phyloP scores from a whole-genome alignment of 768 basidiomycete genomes.

The Kwoniella sp. region DNA sequence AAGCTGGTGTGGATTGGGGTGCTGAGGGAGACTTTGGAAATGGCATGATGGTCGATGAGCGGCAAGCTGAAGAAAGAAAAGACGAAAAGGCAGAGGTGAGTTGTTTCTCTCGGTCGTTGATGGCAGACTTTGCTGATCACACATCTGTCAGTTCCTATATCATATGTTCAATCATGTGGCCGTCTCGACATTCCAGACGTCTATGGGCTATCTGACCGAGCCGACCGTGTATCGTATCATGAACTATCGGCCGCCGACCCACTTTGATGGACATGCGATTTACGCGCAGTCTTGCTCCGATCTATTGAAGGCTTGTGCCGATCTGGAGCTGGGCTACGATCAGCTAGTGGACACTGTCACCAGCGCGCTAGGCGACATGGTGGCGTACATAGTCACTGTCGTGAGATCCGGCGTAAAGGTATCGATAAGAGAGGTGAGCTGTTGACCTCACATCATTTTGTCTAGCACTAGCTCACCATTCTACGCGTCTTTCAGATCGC shows the following conservation, averaged over 20 bases:
- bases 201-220: conserved; percentile 8
- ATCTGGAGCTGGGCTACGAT: conserved; percentile 15
- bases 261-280: conserved; percentile 2
- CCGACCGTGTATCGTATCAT: conserved; percentile 40
- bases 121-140: not conserved
- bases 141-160: conserved; percentile 31
- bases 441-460: not conserved
- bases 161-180: conserved; percentile 40
- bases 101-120: not conserved
- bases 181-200: conserved; percentile 21
- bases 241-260: conserved; percentile 12
- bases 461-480: too few species aligned
- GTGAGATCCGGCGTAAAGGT: not conserved
- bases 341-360: conserved; percentile 25
- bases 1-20: conserved; percentile 19
- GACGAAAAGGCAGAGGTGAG: conserved; percentile 34
- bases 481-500: conserved; percentile 18
- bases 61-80: conserved; percentile 7
- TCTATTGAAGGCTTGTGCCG: conserved; percentile 31
- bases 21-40: conserved; percentile 5
- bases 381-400: not conserved
- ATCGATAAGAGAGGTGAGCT: conserved; percentile 15
- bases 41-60: conserved; percentile 6
- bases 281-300: conserved; percentile 31
- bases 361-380: conserved; percentile 3